Evolutionary conservation across 2,329 filamentous ascomycete genomes (phyloP).

Genomic region (Monosporascus cannonballus): DNA sequence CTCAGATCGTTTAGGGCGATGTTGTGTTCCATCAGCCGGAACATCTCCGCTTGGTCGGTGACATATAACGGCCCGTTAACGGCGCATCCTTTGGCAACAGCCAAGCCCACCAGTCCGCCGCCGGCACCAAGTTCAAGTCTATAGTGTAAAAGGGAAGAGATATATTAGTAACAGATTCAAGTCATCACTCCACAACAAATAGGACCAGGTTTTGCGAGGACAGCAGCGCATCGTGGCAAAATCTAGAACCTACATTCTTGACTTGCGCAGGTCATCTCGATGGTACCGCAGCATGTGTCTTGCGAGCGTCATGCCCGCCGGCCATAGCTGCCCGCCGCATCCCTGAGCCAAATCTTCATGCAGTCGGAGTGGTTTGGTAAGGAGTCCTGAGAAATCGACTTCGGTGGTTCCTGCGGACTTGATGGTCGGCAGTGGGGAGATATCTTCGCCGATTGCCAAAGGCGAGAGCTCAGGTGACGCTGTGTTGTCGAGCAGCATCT

Average conservation of each 20-base stretch:
- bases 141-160: slow-evolving; percentile 8
- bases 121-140: slow-evolving; percentile 91
- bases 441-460: slow-evolving; percentile 45
- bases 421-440: slow-evolving; percentile 54
- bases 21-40: slow-evolving; percentile 79
- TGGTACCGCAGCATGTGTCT: slow-evolving; percentile 80
- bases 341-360: slow-evolving; percentile 82
- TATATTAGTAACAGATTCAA: neutral
- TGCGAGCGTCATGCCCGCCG: slow-evolving; percentile 80
- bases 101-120: slow-evolving; percentile 75
- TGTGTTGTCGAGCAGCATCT: slow-evolving; percentile 13
- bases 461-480: slow-evolving; percentile 46
- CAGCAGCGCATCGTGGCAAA: neutral
- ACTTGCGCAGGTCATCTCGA: slow-evolving; percentile 52
- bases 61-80: slow-evolving; percentile 59
- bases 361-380: slow-evolving; percentile 64
- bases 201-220: neutral
- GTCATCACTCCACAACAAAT: neutral
- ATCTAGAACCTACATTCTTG: slow-evolving; percentile 61
- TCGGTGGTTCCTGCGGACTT: slow-evolving; percentile 47
- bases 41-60: slow-evolving; percentile 85
- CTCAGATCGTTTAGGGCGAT: slow-evolving; percentile 72
- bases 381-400: slow-evolving; percentile 66
- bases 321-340: slow-evolving; percentile 92
- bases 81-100: slow-evolving; percentile 50